These are phyloP conservation scores for Tillandsia leiboldiana DNA, from an alignment of 176 grass and related monocot species.

Conservation along the genomic window DNA sequence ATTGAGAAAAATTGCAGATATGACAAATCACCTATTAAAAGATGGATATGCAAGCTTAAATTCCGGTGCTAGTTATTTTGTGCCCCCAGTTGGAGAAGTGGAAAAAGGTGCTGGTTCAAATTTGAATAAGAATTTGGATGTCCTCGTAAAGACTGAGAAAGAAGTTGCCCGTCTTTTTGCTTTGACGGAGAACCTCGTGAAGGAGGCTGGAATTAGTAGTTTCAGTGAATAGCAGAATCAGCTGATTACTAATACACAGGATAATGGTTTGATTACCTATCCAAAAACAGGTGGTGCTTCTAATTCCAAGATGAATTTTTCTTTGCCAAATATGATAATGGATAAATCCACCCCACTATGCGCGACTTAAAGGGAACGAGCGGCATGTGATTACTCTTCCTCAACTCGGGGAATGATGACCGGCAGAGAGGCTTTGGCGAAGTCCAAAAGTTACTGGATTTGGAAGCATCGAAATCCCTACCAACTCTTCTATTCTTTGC, in stretches of 20 bases:
- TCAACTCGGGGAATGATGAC: no score
- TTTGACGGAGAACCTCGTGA: slow-evolving; percentile 40
- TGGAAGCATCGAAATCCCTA: no score
- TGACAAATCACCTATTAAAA: slow-evolving; percentile 31
- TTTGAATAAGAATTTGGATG: slow-evolving; percentile 12
- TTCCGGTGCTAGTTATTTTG: slow-evolving; percentile 11
- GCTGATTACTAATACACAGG: background rate
- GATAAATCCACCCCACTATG: no score
- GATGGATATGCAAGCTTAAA: slow-evolving; percentile 4
- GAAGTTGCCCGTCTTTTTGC: slow-evolving; percentile 37
- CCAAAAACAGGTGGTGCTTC: no score
- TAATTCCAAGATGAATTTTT: no score
- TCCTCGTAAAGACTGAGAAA: slow-evolving; percentile 38
- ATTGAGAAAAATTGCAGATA: slow-evolving; percentile 29
- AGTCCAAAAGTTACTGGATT: no score
- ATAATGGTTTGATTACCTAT: no score
- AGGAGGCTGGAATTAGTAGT: slow-evolving; percentile 15
- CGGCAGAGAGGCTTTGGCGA: no score
- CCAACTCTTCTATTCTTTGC: no score
- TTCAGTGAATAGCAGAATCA: slow-evolving; percentile 11
- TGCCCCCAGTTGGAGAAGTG: slow-evolving; percentile 7
- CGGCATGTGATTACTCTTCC: no score
- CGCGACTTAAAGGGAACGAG: no score
- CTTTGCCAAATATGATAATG: no score
- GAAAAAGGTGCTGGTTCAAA: slow-evolving; percentile 2